Percentiles rank a stretch among this genome's conserved stretches.
Evolutionary conservation across 257 asterid genomes (phyloP).

Genomic region (Plantago ovata): DNA sequence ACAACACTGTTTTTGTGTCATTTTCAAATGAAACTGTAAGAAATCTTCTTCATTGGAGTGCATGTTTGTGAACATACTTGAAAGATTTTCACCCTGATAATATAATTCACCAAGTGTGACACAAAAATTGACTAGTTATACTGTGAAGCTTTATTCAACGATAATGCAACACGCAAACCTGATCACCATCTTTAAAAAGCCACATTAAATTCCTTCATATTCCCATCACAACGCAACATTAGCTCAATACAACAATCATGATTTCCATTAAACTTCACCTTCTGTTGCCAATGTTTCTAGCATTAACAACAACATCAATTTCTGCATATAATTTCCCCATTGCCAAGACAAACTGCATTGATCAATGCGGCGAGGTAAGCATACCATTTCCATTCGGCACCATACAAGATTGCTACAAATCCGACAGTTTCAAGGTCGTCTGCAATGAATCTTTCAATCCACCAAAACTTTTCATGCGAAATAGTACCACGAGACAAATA

Average conservation of each 20-base stretch:
- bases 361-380: neutral
- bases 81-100: too few relatives aligned
- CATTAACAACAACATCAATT: neutral
- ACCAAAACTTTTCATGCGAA: slow-evolving; percentile 24
- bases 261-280: neutral
- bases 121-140: too few relatives aligned
- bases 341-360: neutral
- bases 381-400: slow-evolving; percentile 12
- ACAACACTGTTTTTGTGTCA: too few relatives aligned
- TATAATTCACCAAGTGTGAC: too few relatives aligned
- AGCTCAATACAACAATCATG: neutral
- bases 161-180: too few relatives aligned
- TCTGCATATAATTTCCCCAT: neutral
- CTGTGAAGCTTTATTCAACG: too few relatives aligned
- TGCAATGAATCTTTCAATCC: slow-evolving; percentile 26
- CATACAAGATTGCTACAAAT: slow-evolving; percentile 3
- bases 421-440: slow-evolving; percentile 21
- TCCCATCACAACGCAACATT: too few relatives aligned
- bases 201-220: too few relatives aligned
- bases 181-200: too few relatives aligned
- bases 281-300: neutral
- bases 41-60: too few relatives aligned
- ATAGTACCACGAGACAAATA: slow-evolving; percentile 1
- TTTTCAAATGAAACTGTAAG: too few relatives aligned
- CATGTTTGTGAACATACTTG: too few relatives aligned